A percentile compares a stretch with the other conserved stretches of the same genome.
Evolutionary conservation across 73 alveolate species (phyloP).

Genomic region (Paramecium pentaurelia): DNA sequence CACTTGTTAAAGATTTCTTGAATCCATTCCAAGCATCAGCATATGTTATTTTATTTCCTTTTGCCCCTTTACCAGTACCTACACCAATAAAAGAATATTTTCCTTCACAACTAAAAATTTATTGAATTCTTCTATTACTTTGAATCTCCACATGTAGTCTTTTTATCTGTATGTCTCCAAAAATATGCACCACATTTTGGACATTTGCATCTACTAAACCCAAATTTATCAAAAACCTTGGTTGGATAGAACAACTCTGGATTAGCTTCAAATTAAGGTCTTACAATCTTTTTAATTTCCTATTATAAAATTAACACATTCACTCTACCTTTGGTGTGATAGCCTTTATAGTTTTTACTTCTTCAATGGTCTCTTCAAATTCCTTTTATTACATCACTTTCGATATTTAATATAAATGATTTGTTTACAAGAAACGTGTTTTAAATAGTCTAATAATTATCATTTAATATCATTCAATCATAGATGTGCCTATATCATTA

Average conservation of each 20-base stretch:
- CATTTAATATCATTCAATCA: background rate
- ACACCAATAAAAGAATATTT: conserved; percentile 91
- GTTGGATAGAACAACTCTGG: conserved; percentile 96
- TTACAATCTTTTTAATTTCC: conserved; percentile 88
- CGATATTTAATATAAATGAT: conserved; percentile 21
- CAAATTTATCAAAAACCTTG: conserved; percentile 61
- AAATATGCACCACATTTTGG: conserved; percentile 76
- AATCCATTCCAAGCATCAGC: conserved; percentile 98
- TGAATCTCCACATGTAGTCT: conserved; percentile 94
- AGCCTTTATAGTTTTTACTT: conserved; percentile 65
- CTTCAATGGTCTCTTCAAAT: conserved; percentile 63
- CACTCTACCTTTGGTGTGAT: conserved; percentile 66
- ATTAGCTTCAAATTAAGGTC: conserved; percentile 87
- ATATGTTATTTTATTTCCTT: conserved; percentile 84
- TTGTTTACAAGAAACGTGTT: conserved; percentile 45
- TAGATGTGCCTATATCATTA: conserved; percentile 5
- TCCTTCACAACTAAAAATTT: conserved; percentile 86
- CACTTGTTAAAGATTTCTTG: conserved; percentile 81
- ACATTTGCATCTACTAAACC: conserved; percentile 61
- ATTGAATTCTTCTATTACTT: conserved; percentile 54
- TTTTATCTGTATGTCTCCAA: conserved; percentile 89
- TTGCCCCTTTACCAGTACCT: conserved; percentile 91
- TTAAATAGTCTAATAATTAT: conserved; percentile 31
- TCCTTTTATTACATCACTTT: background rate
- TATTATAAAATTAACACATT: conserved; percentile 44